Evolutionary conservation across 306 rosid genomes (phyloP).

Genomic region (Trifolium dubium): DNA sequence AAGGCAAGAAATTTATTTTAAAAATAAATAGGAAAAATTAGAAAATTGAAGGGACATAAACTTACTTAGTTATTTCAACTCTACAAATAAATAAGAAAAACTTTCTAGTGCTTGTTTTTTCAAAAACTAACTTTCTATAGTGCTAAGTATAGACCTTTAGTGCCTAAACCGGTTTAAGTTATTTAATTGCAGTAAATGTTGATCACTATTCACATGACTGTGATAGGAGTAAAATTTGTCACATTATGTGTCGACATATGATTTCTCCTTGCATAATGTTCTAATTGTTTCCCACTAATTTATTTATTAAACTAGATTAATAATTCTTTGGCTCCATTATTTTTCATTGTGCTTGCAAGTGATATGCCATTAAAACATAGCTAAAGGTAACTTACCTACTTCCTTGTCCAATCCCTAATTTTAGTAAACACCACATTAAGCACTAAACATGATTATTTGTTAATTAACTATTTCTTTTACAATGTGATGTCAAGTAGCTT

Average conservation of each 20-base stretch:
- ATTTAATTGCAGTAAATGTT: conserved; percentile 5
- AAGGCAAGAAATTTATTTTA: no score
- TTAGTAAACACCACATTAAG: conserved; percentile 60
- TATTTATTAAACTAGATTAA: conserved; percentile 37
- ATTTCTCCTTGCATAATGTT: conserved; percentile 11
- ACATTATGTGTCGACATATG: conserved; percentile 11
- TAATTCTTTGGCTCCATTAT: conserved; percentile 46
- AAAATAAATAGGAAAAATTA: background rate
- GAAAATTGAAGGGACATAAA: no score
- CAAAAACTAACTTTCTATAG: background rate
- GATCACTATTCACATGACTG: conserved; percentile 7
- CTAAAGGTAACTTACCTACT: conserved; percentile 58
- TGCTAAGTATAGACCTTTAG: background rate
- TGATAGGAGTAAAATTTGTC: conserved; percentile 29
- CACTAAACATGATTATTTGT: conserved; percentile 48
- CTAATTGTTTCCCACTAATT: conserved; percentile 42
- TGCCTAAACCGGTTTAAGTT: background rate
- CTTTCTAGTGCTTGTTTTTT: no score
- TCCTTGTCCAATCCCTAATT: conserved; percentile 47
- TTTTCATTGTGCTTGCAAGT: conserved; percentile 53
- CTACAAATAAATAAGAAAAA: background rate
- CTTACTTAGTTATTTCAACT: no score
- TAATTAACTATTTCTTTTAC: conserved; percentile 50
- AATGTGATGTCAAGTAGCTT: conserved; percentile 74
- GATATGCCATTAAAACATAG: conserved; percentile 62